These are phyloP conservation scores for Eimeria tenella DNA, from an alignment of 169 alveolate genomes.

Conservation along the genomic window DNA sequence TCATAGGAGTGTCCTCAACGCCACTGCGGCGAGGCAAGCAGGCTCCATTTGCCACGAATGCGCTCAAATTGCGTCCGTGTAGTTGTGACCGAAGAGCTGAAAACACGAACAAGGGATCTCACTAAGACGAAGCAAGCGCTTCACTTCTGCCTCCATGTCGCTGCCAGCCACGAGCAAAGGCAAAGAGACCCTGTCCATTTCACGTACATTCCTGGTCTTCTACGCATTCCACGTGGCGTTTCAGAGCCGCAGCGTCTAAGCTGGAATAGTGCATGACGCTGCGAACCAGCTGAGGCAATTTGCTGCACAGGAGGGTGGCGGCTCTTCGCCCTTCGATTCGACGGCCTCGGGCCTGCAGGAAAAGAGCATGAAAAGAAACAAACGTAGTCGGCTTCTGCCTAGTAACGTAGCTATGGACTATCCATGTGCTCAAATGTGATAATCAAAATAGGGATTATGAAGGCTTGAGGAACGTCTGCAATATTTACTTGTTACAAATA, in stretches of 20 bases:
- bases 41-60: conserved; percentile 88
- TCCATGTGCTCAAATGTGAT: too few relatives aligned
- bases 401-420: too few relatives aligned
- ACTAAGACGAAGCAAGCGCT: neutral
- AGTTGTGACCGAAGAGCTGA: conserved; percentile 81
- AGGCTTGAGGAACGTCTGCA: too few relatives aligned
- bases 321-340: conserved; percentile 80
- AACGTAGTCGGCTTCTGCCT: neutral
- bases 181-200: neutral
- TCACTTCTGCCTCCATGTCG: neutral
- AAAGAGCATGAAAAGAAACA: neutral
- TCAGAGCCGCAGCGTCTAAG: conserved; percentile 23
- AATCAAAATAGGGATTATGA: too few relatives aligned
- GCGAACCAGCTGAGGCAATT: conserved; percentile 66
- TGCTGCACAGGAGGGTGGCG: conserved; percentile 51
- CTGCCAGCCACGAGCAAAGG: neutral
- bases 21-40: conserved; percentile 86
- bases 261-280: conserved; percentile 49
- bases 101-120: neutral
- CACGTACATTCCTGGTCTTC: conserved; percentile 79
- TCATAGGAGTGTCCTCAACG: conserved; percentile 82
- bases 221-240: conserved; percentile 65
- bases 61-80: conserved; percentile 81
- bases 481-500: too few relatives aligned
- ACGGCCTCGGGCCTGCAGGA: conserved; percentile 71